phyloP scores from a whole-genome alignment of 768 basidiomycete species.

The Tubosaeta sp. region DNA sequence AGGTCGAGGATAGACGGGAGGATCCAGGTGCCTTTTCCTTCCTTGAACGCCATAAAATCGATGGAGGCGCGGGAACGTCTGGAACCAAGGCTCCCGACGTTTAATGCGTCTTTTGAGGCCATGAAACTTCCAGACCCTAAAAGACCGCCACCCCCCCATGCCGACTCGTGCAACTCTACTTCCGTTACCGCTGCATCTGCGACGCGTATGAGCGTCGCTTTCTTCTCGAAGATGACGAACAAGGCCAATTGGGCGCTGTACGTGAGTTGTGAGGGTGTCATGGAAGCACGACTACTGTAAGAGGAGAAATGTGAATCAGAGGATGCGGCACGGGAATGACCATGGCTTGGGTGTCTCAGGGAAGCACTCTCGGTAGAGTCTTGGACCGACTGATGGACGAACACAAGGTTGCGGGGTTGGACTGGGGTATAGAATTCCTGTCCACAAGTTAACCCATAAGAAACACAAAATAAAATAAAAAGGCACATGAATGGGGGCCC shows the following conservation, averaged over 20 bases:
- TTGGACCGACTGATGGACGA: constrained; percentile 64
- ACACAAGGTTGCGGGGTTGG: constrained; percentile 59
- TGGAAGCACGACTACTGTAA: constrained; percentile 22
- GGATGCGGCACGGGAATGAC: constrained; percentile 44
- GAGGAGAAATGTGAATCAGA: constrained; percentile 34
- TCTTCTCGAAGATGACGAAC: constrained; percentile 87
- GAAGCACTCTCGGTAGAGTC: constrained; percentile 43
- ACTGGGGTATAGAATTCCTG: constrained; percentile 85
- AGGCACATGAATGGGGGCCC: background rate
- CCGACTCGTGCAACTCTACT: constrained; percentile 53
- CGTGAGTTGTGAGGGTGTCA: constrained; percentile 32
- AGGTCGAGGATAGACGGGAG: constrained; percentile 23
- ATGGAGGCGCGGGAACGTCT: constrained; percentile 41
- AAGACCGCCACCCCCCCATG: constrained; percentile 5
- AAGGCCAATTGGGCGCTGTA: constrained; percentile 73
- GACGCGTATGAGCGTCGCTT: constrained; percentile 77
- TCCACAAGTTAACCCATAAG: background rate
- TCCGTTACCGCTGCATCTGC: constrained; percentile 80
- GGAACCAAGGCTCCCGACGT: constrained; percentile 18
- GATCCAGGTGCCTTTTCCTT: constrained; percentile 28
- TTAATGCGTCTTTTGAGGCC: constrained; percentile 21
- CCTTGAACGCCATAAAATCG: constrained; percentile 40
- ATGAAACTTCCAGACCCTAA: constrained; percentile 20
- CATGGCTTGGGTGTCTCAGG: constrained; percentile 19
- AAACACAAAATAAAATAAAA: background rate